These are phyloP conservation scores for Dendrobium chrysotoxum DNA, from an alignment of 106 monocot genomes.

Conservation along the genomic window DNA sequence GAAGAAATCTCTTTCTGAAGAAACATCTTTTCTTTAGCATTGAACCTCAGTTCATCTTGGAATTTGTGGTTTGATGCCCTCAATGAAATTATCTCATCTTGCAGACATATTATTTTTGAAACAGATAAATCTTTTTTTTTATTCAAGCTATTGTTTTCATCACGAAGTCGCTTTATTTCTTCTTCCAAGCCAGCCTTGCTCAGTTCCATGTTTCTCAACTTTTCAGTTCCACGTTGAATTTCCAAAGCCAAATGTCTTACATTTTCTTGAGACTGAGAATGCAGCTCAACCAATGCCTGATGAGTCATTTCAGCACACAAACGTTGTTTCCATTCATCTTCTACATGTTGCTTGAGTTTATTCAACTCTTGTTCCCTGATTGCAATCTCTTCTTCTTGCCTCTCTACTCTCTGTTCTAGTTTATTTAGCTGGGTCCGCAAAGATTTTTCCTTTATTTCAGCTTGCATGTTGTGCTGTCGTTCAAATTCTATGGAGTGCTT, in stretches of 20 bases:
- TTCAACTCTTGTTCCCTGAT: conserved; percentile 22
- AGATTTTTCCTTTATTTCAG: conserved; percentile 9
- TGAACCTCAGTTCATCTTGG: conserved; percentile 15
- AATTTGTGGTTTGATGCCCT: conserved; percentile 25
- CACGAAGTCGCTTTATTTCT: conserved; percentile 30
- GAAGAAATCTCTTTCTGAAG: conserved; percentile 34
- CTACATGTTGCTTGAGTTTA: conserved; percentile 14
- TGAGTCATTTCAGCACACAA: conserved; percentile 20
- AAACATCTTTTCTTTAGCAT: conserved; percentile 20
- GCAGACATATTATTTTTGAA: conserved; percentile 31
- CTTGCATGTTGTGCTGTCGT: not conserved
- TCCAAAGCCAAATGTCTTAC: conserved; percentile 18
- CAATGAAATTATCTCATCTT: conserved; percentile 37
- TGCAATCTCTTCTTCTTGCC: conserved; percentile 22
- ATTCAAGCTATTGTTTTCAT: conserved; percentile 25
- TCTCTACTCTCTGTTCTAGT: conserved; percentile 13
- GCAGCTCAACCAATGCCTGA: conserved; percentile 16
- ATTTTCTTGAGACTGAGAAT: conserved; percentile 35
- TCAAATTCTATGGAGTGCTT: not conserved
- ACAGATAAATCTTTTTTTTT: conserved; percentile 25
- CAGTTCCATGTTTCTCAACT: conserved; percentile 28
- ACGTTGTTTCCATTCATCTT: conserved; percentile 16
- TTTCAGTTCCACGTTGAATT: conserved; percentile 13
- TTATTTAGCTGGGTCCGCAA: conserved; percentile 14
- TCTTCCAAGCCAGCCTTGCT: conserved; percentile 34